Evolutionary conservation across 495 filamentous ascomycete species (phyloP).

Genomic region (Xylaria grammica): DNA sequence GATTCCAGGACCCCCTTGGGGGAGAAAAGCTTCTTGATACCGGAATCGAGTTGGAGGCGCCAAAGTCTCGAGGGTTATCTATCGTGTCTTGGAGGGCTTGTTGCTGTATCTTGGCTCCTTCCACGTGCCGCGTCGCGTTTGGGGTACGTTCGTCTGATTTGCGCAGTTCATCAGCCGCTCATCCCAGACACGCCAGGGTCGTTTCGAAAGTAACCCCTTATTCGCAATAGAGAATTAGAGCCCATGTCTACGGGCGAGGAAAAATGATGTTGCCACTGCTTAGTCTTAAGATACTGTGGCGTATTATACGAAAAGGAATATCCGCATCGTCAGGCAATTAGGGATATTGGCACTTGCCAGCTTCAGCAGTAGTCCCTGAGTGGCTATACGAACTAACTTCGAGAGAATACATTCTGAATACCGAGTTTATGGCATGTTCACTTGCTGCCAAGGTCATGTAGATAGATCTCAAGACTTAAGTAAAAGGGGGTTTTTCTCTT

Average conservation of each 20-base stretch:
- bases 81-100: not conserved
- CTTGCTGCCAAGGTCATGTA: not conserved
- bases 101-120: not conserved
- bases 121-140: conserved; percentile 10
- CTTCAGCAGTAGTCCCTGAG: not conserved
- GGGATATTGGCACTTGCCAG: not conserved
- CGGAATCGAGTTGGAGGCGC: not conserved
- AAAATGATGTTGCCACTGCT: not conserved
- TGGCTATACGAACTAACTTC: not conserved
- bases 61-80: not conserved
- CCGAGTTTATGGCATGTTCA: not conserved
- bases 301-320: not conserved
- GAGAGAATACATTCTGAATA: not conserved
- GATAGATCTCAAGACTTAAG: not conserved
- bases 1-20: not conserved
- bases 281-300: not conserved
- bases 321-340: not conserved
- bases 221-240: not conserved
- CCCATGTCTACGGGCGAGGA: not conserved
- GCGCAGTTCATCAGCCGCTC: conserved; percentile 12
- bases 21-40: not conserved
- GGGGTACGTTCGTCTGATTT: conserved; percentile 16
- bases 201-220: conserved; percentile 15
- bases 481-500: not conserved
- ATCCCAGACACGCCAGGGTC: conserved; percentile 10